A percentile compares a stretch with the other conserved stretches of the same genome.
Evolutionary conservation across 164 flowering plant species (phyloP).

Genomic region (Dillenia suffruticosa): DNA sequence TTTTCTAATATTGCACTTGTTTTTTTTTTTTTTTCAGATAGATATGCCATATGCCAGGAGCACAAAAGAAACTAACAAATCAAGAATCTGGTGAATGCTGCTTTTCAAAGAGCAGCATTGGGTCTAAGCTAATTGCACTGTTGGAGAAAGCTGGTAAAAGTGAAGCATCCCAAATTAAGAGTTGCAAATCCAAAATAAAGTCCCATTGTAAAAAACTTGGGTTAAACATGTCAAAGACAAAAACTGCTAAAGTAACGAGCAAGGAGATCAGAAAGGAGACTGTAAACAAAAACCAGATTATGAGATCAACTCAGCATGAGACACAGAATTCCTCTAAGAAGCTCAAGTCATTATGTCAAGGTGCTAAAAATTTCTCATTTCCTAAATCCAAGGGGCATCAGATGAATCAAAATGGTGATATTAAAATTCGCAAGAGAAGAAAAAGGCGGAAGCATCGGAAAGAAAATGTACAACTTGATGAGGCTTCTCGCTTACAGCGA

Average conservation of each 20-base stretch:
- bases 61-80: slow-evolving; percentile 12
- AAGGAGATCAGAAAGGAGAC: slow-evolving; percentile 19
- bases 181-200: slow-evolving; percentile 29
- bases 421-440: slow-evolving; percentile 23
- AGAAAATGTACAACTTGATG: slow-evolving; percentile 49
- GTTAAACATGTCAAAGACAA: slow-evolving; percentile 27
- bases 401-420: slow-evolving; percentile 21
- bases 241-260: slow-evolving; percentile 11
- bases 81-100: slow-evolving; percentile 20
- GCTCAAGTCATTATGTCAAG: slow-evolving; percentile 17
- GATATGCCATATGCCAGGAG: slow-evolving; percentile 20
- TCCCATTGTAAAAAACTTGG: slow-evolving; percentile 21
- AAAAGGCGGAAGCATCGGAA: slow-evolving; percentile 44
- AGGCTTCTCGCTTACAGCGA: slow-evolving; percentile 77
- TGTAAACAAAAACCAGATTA: slow-evolving; percentile 11
- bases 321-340: slow-evolving; percentile 25
- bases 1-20: not conserved
- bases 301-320: slow-evolving; percentile 18
- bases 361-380: slow-evolving; percentile 15
- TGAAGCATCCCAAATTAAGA: slow-evolving; percentile 19
- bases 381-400: slow-evolving; percentile 17
- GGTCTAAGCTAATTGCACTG: slow-evolving; percentile 20
- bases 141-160: slow-evolving; percentile 23
- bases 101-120: slow-evolving; percentile 19
- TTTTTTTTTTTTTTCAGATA: slow-evolving; percentile 1